Percentiles rank a stretch among this genome's conserved stretches.
phyloP scores from a whole-genome alignment of 2,329 filamentous ascomycete genomes.

The Fusarium sp. region DNA sequence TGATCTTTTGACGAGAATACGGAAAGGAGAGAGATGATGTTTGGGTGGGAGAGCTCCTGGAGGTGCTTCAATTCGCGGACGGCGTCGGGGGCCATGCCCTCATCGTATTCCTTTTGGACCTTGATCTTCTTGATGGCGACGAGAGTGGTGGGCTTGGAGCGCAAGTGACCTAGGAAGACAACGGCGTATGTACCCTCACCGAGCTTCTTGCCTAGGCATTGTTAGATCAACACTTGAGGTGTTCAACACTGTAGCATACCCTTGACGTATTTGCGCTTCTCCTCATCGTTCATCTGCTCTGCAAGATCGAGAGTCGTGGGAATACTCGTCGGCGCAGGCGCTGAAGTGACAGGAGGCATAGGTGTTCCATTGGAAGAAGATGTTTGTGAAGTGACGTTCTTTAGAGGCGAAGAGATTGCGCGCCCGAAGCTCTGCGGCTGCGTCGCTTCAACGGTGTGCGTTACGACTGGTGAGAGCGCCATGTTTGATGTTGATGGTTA shows the following conservation, averaged over 20 bases:
- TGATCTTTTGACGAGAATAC: conserved; percentile 97
- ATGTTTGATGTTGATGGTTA: conserved; percentile 46
- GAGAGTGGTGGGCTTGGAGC: conserved; percentile 74
- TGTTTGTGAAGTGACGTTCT: conserved; percentile 49
- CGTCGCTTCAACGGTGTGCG: conserved; percentile 49
- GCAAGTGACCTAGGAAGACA: conserved; percentile 88
- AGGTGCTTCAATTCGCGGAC: conserved; percentile 96
- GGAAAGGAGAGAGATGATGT: conserved; percentile 91
- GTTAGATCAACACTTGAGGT: background rate
- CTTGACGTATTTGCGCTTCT: conserved; percentile 90
- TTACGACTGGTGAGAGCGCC: conserved; percentile 60
- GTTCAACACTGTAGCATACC: conserved; percentile 56
- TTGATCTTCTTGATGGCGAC: conserved; percentile 97
- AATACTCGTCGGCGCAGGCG: conserved; percentile 44
- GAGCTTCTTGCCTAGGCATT: conserved; percentile 79
- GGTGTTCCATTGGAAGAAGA: conserved; percentile 59
- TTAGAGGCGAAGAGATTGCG: conserved; percentile 57
- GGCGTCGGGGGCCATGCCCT: conserved; percentile 93
- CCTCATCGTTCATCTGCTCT: conserved; percentile 84
- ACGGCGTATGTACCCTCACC: conserved; percentile 98
- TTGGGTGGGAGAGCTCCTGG: conserved; percentile 92
- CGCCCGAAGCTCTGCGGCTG: conserved; percentile 42
- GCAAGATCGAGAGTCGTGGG: conserved; percentile 67
- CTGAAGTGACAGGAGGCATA: conserved; percentile 46
- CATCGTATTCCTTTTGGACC: conserved; percentile 83